Percentiles rank a stretch among this genome's conserved stretches.
phyloP scores from a whole-genome alignment of 345 rosid species.

The Euphorbia pulcherrima region DNA sequence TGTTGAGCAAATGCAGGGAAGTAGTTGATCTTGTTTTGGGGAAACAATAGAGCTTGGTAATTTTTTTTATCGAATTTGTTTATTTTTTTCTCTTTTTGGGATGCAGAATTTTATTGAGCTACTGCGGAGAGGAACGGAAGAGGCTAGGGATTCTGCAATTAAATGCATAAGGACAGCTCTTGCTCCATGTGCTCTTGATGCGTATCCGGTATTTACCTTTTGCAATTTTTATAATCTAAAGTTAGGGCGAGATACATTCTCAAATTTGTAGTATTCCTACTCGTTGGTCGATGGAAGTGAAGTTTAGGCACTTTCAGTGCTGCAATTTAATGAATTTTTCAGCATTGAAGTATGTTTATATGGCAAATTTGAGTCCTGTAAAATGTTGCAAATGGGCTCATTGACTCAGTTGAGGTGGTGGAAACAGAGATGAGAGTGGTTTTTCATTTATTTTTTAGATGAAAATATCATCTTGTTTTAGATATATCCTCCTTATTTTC shows the following conservation, averaged over 20 bases:
- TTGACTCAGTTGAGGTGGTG: neutral
- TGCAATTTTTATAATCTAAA: neutral
- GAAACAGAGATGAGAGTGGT: neutral
- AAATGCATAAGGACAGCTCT: conserved; percentile 68
- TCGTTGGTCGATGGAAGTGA: neutral
- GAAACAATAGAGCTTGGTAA: neutral
- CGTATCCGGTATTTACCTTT: conserved; percentile 62
- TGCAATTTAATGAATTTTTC: neutral
- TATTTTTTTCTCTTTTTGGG: neutral
- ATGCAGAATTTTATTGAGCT: conserved; percentile 86
- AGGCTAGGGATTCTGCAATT: conserved; percentile 67
- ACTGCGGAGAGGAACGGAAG: conserved; percentile 64
- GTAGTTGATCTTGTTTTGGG: neutral
- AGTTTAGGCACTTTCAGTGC: neutral
- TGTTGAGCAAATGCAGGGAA: conserved; percentile 10
- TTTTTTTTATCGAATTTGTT: neutral
- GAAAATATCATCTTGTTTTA: neutral
- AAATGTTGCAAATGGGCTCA: neutral
- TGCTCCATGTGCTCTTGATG: conserved; percentile 97
- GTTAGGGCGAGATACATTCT: neutral
- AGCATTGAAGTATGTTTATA: neutral
- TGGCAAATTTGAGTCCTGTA: neutral
- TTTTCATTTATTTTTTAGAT: neutral
- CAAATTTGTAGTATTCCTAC: neutral
- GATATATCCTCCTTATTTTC: too few relatives aligned